phyloP scores from a whole-genome alignment of 2,329 filamentous ascomycete genomes.

The Alternaria burnsii region DNA sequence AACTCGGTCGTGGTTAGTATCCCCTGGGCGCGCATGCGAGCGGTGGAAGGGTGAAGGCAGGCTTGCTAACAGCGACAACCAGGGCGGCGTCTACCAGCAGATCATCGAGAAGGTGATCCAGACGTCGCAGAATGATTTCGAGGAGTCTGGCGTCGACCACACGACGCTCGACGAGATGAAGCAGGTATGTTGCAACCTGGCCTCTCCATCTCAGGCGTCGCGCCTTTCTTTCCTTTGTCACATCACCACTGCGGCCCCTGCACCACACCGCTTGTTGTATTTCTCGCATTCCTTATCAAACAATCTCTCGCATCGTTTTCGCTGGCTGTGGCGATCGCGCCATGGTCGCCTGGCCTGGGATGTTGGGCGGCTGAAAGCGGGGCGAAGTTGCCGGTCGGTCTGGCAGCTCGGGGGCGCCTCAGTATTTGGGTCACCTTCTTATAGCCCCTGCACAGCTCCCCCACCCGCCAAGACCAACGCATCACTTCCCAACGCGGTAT shows the following conservation, averaged over 20 bases:
- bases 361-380: slow-evolving; percentile 54
- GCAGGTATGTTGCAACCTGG: slow-evolving; percentile 70
- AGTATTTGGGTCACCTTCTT: slow-evolving; percentile 58
- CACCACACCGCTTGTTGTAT: slow-evolving; percentile 14
- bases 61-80: slow-evolving; percentile 42
- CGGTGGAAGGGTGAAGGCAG: slow-evolving; percentile 23
- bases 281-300: slow-evolving; percentile 18
- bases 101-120: slow-evolving; percentile 78
- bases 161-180: slow-evolving; percentile 85
- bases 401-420: slow-evolving; percentile 51
- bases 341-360: slow-evolving; percentile 37
- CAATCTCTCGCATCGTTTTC: slow-evolving; percentile 23
- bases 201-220: slow-evolving; percentile 17
- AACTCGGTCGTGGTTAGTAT: slow-evolving; percentile 52
- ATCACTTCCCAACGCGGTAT: slow-evolving; percentile 47
- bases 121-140: slow-evolving; percentile 87
- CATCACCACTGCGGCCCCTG: slow-evolving; percentile 11
- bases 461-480: slow-evolving; percentile 46
- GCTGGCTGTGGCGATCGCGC: slow-evolving; percentile 29
- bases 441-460: slow-evolving; percentile 54
- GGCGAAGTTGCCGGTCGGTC: slow-evolving; percentile 51
- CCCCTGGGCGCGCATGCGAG: slow-evolving; percentile 28
- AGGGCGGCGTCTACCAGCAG: slow-evolving; percentile 84
- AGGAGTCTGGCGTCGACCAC: slow-evolving; percentile 93
- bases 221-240: slow-evolving; percentile 26